These are phyloP conservation scores for Aphanomyces cochlioides DNA, from an alignment of 352 stramenopile genomes.

Conservation along the genomic window DNA sequence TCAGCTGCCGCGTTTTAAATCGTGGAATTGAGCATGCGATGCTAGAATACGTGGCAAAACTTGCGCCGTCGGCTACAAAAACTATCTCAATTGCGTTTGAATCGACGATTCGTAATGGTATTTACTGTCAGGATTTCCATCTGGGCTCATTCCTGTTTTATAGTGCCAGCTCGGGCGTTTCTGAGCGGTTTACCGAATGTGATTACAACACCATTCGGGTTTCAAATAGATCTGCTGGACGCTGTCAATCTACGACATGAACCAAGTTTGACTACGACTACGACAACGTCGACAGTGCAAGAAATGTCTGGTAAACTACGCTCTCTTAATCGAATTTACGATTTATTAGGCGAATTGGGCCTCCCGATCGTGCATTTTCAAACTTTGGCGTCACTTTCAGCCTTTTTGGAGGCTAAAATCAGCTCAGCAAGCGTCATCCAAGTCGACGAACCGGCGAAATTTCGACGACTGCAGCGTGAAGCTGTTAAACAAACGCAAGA, in stretches of 20 bases:
- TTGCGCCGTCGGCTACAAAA: background rate
- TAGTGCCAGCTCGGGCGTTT: conserved; percentile 4
- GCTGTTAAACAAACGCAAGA: background rate
- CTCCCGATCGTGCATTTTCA: background rate
- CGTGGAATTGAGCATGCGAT: conserved; percentile 68
- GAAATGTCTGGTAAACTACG: no score
- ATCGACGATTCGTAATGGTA: conserved; percentile 17
- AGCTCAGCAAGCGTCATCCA: background rate
- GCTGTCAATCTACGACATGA: background rate
- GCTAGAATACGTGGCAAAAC: conserved; percentile 41
- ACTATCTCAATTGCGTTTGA: background rate
- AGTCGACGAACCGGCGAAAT: conserved; percentile 7
- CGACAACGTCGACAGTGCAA: background rate
- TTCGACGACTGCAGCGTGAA: conserved; percentile 15
- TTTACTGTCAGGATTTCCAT: background rate
- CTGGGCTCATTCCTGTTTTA: background rate
- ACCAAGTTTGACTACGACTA: background rate
- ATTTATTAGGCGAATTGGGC: background rate
- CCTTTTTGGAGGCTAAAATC: background rate
- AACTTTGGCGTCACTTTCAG: background rate
- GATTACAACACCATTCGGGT: background rate
- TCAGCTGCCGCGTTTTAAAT: conserved; percentile 69
- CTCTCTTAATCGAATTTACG: background rate
- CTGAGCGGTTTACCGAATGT: background rate
- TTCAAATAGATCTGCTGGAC: background rate